Conservation (phyloP, 495 filamentous ascomycete species). For the Lichina pygmaea region DNA sequence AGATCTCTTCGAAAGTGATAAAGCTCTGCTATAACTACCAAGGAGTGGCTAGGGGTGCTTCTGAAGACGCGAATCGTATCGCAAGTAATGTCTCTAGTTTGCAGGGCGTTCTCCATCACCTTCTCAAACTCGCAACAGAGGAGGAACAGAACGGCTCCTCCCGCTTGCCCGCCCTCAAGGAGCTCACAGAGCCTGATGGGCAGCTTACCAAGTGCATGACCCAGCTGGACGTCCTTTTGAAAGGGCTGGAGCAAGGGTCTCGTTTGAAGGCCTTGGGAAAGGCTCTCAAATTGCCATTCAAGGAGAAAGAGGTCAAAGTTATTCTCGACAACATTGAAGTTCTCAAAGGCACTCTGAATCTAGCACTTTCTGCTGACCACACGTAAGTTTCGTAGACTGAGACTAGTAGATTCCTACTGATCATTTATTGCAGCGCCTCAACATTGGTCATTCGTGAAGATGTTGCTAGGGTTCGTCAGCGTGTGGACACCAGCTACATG, state of each 20-base stretch:
- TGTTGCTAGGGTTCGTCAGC: not conserved
- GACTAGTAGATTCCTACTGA: not conserved
- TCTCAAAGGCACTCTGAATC: not conserved
- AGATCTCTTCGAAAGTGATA: not conserved
- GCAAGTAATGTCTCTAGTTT: not conserved
- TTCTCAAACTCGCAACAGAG: not conserved
- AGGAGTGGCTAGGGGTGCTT: not conserved
- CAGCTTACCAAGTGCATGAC: too few relatives aligned
- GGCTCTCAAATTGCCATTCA: not conserved
- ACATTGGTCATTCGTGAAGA: not conserved
- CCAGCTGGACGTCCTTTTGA: too few relatives aligned
- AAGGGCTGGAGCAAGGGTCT: too few relatives aligned
- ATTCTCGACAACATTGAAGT: not conserved
- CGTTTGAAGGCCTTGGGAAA: not conserved
- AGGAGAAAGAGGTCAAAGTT: not conserved
- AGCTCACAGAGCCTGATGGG: too few relatives aligned
- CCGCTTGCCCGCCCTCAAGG: not conserved
- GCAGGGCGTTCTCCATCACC: not conserved
- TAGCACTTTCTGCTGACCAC: not conserved
- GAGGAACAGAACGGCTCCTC: not conserved
- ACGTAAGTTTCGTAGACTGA: not conserved
- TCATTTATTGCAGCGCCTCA: not conserved
- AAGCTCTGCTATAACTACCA: not conserved
- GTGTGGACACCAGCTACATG: not conserved
- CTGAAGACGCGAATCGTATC: not conserved